Base-by-base conservation (phyloP, 2,329 filamentous ascomycete species). In the Epicoccum sorghinum region DNA sequence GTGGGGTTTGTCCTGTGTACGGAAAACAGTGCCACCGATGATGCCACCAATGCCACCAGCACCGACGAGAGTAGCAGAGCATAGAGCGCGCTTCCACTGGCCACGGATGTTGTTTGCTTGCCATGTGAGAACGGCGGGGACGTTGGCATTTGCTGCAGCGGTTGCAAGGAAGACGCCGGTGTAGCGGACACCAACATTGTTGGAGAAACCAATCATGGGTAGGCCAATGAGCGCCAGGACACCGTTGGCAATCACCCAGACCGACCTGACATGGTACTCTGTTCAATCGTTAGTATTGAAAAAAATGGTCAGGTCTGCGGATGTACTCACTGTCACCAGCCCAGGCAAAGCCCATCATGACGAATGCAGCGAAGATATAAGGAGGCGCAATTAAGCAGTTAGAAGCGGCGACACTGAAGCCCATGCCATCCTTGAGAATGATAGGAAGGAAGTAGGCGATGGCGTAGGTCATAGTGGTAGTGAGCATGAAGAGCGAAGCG, bases 81-180 rank as follows among this genome's bases (percentile, higher is more conserved):
- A 88, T 57, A 95, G 86, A 1, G 90, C 90, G 36, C 91, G 85
- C 78, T 93, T 96, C 89, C 90, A 95, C 76, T 95, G 90, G 0
- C 90, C 91, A 45, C 89, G 86, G 68, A 96, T 88, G 75, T 96
- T 96, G 77, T 93, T 95, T 33, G 90, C 89, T 77, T 93, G 90
- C 78, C 90, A 95, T 0, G 89, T 83, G 76, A 96, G 84, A 41
- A 85, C 79, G 3, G 85, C 80, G 0, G 91, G 91, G 4, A 93
- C 80, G 68, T 93, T 95, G 60, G 86, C 83, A 72, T 91, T 92
- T 60, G 87, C 86, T 4, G 89, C 90, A 0, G 88, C 88, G 0
- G 88, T 88, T 10, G 86, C 82, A 43, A 93, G 77, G 77, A 92
- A 93, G 50, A 91, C 82, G 46, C 89, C 89, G 57, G 89, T 61